Evolutionary conservation across 2,329 filamentous ascomycete species (phyloP).

Genomic region (Dothiorella sarmentorum): DNA sequence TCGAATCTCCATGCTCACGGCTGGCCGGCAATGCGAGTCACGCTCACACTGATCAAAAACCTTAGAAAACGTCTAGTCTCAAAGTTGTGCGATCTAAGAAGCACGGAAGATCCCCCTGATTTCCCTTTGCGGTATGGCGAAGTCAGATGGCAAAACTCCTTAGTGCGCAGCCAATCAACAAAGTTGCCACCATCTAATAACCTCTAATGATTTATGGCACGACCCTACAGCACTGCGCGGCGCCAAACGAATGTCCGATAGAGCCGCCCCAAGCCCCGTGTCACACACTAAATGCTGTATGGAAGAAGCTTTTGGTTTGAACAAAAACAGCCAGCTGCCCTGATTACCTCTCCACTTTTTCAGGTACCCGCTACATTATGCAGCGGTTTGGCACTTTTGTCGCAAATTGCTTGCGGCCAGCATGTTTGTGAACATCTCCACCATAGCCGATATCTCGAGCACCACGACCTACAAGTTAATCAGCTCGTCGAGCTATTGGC

Average conservation of each 20-base stretch:
- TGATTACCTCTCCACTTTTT: too few relatives aligned
- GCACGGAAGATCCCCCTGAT: neutral
- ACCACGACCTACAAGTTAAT: constrained; percentile 11
- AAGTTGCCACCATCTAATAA: constrained; percentile 3
- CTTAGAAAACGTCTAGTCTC: neutral
- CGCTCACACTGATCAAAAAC: constrained; percentile 3
- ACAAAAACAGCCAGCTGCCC: neutral
- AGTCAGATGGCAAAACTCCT: too few relatives aligned
- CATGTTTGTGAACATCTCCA: constrained; percentile 12
- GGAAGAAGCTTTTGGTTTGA: constrained; percentile 5
- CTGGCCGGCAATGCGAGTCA: neutral
- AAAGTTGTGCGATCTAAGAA: constrained; percentile 6
- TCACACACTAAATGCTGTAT: neutral
- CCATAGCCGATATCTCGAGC: constrained; percentile 7
- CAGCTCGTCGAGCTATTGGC: constrained; percentile 1
- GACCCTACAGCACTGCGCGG: neutral
- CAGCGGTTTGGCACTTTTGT: neutral
- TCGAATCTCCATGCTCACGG: neutral
- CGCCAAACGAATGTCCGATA: constrained; percentile 7
- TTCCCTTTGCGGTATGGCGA: neutral
- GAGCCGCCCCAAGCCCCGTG: neutral
- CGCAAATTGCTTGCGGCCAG: neutral
- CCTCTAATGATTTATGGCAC: constrained; percentile 4
- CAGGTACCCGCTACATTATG: constrained; percentile 3
- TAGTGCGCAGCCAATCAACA: too few relatives aligned